A percentile compares a stretch with the other conserved stretches of the same genome.
Conservation (phyloP, 2,329 filamentous ascomycete species). For the Exophiala dermatitidis region DNA sequence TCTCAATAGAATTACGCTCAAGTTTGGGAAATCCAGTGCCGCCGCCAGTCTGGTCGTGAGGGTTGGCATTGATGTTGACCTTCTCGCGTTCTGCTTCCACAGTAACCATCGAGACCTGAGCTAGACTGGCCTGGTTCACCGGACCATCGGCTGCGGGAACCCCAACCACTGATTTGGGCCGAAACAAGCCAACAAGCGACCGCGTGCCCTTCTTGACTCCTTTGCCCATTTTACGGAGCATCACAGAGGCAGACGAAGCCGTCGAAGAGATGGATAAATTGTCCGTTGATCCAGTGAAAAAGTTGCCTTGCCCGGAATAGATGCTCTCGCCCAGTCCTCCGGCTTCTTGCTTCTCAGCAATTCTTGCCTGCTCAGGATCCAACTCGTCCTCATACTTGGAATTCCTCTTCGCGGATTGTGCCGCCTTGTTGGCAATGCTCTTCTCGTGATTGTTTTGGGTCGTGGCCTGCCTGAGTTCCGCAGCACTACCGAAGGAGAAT, state of each 20-base stretch:
- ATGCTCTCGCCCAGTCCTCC: conserved; percentile 87
- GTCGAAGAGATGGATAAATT: conserved; percentile 58
- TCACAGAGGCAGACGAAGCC: conserved; percentile 44
- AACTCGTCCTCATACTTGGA: conserved; percentile 59
- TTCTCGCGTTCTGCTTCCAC: conserved; percentile 86
- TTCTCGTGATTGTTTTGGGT: conserved; percentile 52
- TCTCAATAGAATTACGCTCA: conserved; percentile 74
- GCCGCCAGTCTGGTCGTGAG: conserved; percentile 59
- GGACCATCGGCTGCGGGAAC: conserved; percentile 63
- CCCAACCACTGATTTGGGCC: conserved; percentile 85
- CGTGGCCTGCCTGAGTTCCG: conserved; percentile 73
- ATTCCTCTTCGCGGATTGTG: conserved; percentile 50
- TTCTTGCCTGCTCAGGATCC: conserved; percentile 83
- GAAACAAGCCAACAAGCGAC: conserved; percentile 87
- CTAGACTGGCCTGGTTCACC: conserved; percentile 59
- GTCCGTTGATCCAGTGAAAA: conserved; percentile 87
- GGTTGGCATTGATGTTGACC: conserved; percentile 65
- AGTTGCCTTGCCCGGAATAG: conserved; percentile 74
- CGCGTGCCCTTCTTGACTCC: conserved; percentile 93
- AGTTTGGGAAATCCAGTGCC: conserved; percentile 77
- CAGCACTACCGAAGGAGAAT: conserved; percentile 93
- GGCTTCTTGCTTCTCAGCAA: conserved; percentile 87
- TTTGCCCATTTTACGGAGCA: conserved; percentile 91
- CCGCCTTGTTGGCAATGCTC: conserved; percentile 41
- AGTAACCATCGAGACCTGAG: conserved; percentile 90